Conservation (phyloP, 2,329 filamentous ascomycete genomes). For the Fusarium torreyae region DNA sequence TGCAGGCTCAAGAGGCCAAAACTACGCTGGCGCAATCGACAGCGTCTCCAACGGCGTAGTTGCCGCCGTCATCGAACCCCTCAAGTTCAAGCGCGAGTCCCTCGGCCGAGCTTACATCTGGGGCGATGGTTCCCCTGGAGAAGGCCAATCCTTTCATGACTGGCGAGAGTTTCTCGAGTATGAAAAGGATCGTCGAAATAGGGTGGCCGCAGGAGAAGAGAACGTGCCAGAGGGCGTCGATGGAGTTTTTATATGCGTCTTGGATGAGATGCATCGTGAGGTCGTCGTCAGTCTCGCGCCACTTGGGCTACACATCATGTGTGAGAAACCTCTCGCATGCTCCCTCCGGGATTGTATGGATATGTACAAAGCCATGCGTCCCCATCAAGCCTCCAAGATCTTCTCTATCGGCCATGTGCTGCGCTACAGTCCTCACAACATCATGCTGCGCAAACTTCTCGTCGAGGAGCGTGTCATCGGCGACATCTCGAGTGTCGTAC, state of each 20-base stretch:
- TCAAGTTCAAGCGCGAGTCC: conserved; percentile 79
- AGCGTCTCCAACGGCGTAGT: conserved; percentile 77
- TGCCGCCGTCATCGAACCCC: conserved; percentile 85
- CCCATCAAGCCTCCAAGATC: conserved; percentile 60
- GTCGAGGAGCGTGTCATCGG: conserved; percentile 83
- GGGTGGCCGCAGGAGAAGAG: conserved; percentile 63
- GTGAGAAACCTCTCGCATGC: conserved; percentile 93
- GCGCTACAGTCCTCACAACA: conserved; percentile 93
- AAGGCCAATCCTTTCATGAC: conserved; percentile 78
- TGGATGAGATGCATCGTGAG: conserved; percentile 90
- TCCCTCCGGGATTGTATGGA: conserved; percentile 82
- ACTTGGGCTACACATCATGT: conserved; percentile 85
- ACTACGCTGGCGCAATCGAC: conserved; percentile 79
- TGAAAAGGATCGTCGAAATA: conserved; percentile 74
- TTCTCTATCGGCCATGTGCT: conserved; percentile 96
- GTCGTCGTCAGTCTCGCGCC: conserved; percentile 82
- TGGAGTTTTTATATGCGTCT: conserved; percentile 75
- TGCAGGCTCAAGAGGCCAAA: conserved; percentile 82
- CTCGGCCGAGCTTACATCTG: conserved; percentile 84
- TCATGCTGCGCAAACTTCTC: conserved; percentile 83
- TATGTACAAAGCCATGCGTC: conserved; percentile 75
- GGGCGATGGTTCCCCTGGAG: conserved; percentile 64
- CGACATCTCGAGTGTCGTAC: conserved; percentile 87
- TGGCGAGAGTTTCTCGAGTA: conserved; percentile 85
- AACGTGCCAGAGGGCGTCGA: conserved; percentile 70